These are phyloP conservation scores for Diaporthe citrichinensis DNA, from an alignment of 2,329 filamentous ascomycete species.

Conservation along the genomic window DNA sequence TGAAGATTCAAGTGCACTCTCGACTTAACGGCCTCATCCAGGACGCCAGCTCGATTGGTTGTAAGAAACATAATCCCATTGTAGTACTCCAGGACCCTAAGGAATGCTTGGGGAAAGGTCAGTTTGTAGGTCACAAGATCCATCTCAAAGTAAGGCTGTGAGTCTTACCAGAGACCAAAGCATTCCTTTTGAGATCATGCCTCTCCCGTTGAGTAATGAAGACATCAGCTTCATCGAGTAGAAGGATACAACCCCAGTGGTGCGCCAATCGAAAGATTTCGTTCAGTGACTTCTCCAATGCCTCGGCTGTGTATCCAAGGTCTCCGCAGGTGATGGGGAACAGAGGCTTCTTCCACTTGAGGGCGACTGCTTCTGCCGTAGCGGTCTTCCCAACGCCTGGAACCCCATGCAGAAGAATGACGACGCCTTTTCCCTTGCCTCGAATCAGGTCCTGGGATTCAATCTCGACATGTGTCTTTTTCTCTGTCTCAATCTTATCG, in stretches of 20 bases:
- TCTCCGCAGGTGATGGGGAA: conserved; percentile 49
- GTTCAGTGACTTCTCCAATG: conserved; percentile 48
- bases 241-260: conserved; percentile 57
- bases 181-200: conserved; percentile 45
- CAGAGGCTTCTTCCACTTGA: conserved; percentile 50
- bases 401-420: conserved; percentile 53
- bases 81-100: conserved; percentile 47
- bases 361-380: conserved; percentile 55
- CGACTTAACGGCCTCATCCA: conserved; percentile 48
- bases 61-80: conserved; percentile 55
- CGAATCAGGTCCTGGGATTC: conserved; percentile 35
- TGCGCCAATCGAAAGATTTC: conserved; percentile 48
- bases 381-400: conserved; percentile 57
- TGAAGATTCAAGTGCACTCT: conserved; percentile 50
- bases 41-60: conserved; percentile 49
- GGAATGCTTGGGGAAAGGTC: neutral
- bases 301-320: conserved; percentile 46
- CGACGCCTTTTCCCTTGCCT: conserved; percentile 53
- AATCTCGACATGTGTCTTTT: neutral
- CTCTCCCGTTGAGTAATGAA: conserved; percentile 52
- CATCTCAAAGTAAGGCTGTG: accelerated
- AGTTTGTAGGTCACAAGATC: accelerated
- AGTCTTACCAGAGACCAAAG: conserved; percentile 46
- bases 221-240: conserved; percentile 58
- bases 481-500: conserved; percentile 5